A percentile compares a stretch with the other conserved stretches of the same genome.
phyloP scores from a whole-genome alignment of 306 rosid species.

The Corylus avellana region DNA sequence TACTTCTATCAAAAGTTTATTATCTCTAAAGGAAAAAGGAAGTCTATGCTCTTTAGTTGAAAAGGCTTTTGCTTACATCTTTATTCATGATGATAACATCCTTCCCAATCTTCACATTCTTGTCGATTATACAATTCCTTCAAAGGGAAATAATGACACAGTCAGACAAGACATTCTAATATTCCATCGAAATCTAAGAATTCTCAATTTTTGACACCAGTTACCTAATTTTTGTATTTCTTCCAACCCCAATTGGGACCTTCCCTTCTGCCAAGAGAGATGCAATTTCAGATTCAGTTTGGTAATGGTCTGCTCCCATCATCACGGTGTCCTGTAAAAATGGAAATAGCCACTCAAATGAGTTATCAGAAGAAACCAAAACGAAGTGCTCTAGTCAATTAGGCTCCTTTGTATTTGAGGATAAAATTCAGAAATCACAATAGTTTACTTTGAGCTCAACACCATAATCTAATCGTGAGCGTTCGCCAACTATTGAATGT shows the following conservation, averaged over 20 bases:
- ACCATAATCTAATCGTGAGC: slow-evolving; percentile 80
- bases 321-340: slow-evolving; percentile 69
- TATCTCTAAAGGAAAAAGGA: not conserved
- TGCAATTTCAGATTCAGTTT: slow-evolving; percentile 93
- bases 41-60: not conserved
- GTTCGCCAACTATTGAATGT: slow-evolving; percentile 82
- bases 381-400: slow-evolving; percentile 3
- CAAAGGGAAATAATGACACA: slow-evolving; percentile 22
- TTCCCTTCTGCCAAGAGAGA: slow-evolving; percentile 69
- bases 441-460: slow-evolving; percentile 71
- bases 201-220: not conserved
- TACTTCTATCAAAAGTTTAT: not conserved
- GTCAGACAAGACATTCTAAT: slow-evolving; percentile 17
- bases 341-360: slow-evolving; percentile 6
- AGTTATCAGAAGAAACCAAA: slow-evolving; percentile 9
- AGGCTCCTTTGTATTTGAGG: not conserved
- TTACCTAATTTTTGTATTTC: slow-evolving; percentile 77
- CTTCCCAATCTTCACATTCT: slow-evolving; percentile 85
- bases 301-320: slow-evolving; percentile 96
- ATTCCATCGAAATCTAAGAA: not conserved
- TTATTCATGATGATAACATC: slow-evolving; percentile 71
- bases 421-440: slow-evolving; percentile 7
- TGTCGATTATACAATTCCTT: slow-evolving; percentile 90
- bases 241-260: slow-evolving; percentile 87
- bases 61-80: slow-evolving; percentile 58